A percentile compares a stretch with the other conserved stretches of the same genome.
Evolutionary conservation across 495 filamentous ascomycete genomes (phyloP).

Genomic region (Emericellopsis terricola): DNA sequence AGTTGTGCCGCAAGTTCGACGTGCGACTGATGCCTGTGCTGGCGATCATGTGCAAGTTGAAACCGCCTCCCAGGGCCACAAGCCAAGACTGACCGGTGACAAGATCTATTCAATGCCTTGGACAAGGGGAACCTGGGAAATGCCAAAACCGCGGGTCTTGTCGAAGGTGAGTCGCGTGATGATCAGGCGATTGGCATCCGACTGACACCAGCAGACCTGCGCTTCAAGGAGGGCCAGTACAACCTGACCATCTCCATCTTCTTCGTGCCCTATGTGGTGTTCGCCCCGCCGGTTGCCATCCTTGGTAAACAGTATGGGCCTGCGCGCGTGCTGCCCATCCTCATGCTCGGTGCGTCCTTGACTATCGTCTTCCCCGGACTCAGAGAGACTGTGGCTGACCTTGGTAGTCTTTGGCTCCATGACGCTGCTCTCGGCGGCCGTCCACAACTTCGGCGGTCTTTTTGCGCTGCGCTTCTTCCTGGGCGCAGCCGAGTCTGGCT

Average conservation of each 20-base stretch:
- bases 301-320: slow-evolving; percentile 51
- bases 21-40: slow-evolving; percentile 41
- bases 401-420: slow-evolving; percentile 42
- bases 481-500: slow-evolving; percentile 55
- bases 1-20: slow-evolving; percentile 48
- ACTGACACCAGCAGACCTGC: slow-evolving; percentile 8
- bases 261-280: slow-evolving; percentile 61
- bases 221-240: slow-evolving; percentile 33
- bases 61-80: not conserved
- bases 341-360: too few species aligned
- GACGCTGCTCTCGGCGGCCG: slow-evolving; percentile 32
- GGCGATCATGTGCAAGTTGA: slow-evolving; percentile 40
- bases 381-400: too few species aligned
- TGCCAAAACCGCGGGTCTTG: slow-evolving; percentile 39
- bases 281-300: slow-evolving; percentile 47
- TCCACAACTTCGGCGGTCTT: slow-evolving; percentile 45
- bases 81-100: slow-evolving; percentile 1
- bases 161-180: slow-evolving; percentile 27
- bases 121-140: slow-evolving; percentile 55
- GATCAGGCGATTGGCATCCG: not conserved
- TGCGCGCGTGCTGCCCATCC: slow-evolving; percentile 39
- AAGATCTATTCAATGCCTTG: slow-evolving; percentile 41
- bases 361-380: too few species aligned
- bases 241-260: slow-evolving; percentile 57
- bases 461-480: slow-evolving; percentile 49